These are phyloP conservation scores for Russula abietina DNA, from an alignment of 768 basidiomycete species.

Conservation along the genomic window DNA sequence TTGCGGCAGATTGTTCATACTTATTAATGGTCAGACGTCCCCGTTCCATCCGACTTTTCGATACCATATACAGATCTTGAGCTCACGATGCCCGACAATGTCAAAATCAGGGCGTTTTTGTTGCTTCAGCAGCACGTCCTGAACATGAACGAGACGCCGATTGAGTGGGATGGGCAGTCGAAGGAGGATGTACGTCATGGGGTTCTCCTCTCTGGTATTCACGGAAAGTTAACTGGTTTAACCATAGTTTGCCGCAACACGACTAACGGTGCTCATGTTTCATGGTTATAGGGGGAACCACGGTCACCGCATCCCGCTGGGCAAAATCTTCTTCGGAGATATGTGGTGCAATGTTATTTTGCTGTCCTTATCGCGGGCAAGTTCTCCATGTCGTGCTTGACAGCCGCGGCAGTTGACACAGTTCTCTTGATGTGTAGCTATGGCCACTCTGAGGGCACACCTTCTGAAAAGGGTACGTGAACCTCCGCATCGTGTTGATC, in stretches of 20 bases:
- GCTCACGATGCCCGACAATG: constrained; percentile 63
- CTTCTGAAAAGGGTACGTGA: no score
- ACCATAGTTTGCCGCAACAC: constrained; percentile 39
- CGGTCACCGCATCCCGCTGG: constrained; percentile 88
- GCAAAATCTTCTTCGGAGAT: constrained; percentile 69
- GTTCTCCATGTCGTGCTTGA: constrained; percentile 26
- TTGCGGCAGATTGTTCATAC: background rate
- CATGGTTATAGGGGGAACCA: constrained; percentile 87
- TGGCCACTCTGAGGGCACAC: constrained; percentile 81
- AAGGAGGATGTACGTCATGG: constrained; percentile 51
- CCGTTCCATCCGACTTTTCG: constrained; percentile 60
- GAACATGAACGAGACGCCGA: constrained; percentile 27
- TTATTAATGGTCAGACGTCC: constrained; percentile 48
- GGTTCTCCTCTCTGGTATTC: background rate
- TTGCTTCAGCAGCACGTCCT: constrained; percentile 57
- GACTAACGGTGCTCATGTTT: constrained; percentile 90
- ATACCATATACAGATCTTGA: constrained; percentile 71
- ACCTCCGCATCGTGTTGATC: no score
- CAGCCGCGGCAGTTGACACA: background rate
- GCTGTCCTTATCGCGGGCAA: constrained; percentile 88
- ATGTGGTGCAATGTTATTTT: constrained; percentile 93
- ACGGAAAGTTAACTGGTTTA: background rate
- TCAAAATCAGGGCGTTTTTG: constrained; percentile 72
- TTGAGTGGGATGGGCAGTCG: constrained; percentile 34
- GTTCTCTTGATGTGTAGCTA: constrained; percentile 48